phyloP scores from a whole-genome alignment of 306 rosid species.

The Trifolium fragiferum region DNA sequence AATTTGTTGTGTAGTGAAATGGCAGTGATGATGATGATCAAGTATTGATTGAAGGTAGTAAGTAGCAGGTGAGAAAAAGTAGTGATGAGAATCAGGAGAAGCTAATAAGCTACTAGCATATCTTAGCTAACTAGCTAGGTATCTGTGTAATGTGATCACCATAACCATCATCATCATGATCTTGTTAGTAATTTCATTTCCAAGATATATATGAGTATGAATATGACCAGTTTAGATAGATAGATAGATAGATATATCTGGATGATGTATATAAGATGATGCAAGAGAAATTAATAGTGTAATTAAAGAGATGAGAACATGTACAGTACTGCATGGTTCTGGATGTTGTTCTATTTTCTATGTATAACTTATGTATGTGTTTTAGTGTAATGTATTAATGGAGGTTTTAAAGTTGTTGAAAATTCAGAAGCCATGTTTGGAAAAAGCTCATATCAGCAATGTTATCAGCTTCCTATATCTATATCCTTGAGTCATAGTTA shows the following conservation, averaged over 20 bases:
- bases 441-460: conserved; percentile 50
- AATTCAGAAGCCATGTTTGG: conserved; percentile 46
- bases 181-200: conserved; percentile 30
- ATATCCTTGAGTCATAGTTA: conserved; percentile 38
- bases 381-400: conserved; percentile 56
- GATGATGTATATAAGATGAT: conserved; percentile 42
- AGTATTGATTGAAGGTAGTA: conserved; percentile 30
- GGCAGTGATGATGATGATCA: conserved; percentile 28
- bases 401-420: conserved; percentile 62
- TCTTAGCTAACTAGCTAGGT: conserved; percentile 26
- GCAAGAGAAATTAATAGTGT: not conserved
- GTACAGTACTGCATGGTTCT: conserved; percentile 6
- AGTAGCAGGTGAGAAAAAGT: conserved; percentile 32
- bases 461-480: conserved; percentile 46
- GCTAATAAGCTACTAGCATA: not conserved
- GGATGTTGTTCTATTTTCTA: not conserved
- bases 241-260: conserved; percentile 13
- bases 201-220: conserved; percentile 28
- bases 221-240: conserved; percentile 34
- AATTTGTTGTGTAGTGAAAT: conserved; percentile 46
- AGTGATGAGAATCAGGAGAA: conserved; percentile 31
- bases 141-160: conserved; percentile 19
- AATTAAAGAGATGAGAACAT: not conserved
- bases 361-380: not conserved
- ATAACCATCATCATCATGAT: not conserved